Percentiles rank a stretch among this genome's conserved stretches.
Conservation (phyloP, 768 basidiomycete genomes). For the Thelephora aurantiotincta region DNA sequence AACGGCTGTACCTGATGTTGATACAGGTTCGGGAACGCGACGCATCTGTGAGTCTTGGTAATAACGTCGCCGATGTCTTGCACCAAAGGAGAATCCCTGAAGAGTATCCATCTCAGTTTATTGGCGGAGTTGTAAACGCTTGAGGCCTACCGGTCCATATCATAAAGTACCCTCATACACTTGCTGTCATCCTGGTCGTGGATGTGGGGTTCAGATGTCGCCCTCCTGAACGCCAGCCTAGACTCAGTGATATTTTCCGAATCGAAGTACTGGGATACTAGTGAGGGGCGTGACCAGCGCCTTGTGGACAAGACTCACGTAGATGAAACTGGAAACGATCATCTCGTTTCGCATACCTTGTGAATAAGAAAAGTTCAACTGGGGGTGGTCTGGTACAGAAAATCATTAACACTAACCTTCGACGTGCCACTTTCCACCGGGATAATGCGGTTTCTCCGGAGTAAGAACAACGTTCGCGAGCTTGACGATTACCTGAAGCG, state of each 20-base stretch:
- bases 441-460: constrained; percentile 14
- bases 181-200: constrained; percentile 10
- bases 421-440: constrained; percentile 21
- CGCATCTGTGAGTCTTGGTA: constrained; percentile 14
- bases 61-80: constrained; percentile 16
- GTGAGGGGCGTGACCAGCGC: not conserved
- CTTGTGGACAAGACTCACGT: not conserved
- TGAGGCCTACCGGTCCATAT: constrained; percentile 4
- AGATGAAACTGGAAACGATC: constrained; percentile 5
- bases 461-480: constrained; percentile 21
- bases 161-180: constrained; percentile 7
- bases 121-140: not conserved
- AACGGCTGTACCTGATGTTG: constrained; percentile 24
- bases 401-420: constrained; percentile 14
- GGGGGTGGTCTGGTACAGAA: constrained; percentile 1
- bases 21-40: constrained; percentile 24
- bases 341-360: constrained; percentile 13
- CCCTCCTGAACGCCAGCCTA: constrained; percentile 18
- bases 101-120: not conserved
- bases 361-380: not conserved
- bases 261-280: constrained; percentile 15
- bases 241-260: constrained; percentile 19
- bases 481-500: constrained; percentile 26
- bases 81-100: constrained; percentile 4
- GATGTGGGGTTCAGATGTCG: constrained; percentile 7